phyloP scores from a whole-genome alignment of 78 protist genomes.

The Blattamonas nauphoetae region DNA sequence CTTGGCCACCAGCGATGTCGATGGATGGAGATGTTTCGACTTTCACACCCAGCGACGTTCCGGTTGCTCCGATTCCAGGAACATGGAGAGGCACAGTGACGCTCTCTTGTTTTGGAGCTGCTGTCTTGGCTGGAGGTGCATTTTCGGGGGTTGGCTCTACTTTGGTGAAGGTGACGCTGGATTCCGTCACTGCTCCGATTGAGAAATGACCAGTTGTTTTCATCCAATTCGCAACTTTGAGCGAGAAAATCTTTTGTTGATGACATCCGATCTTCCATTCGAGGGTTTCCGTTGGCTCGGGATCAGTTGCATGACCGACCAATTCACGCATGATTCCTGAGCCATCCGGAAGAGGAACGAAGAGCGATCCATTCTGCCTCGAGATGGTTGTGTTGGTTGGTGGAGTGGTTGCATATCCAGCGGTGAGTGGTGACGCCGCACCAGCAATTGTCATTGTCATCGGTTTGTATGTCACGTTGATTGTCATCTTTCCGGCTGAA shows the following conservation, averaged over 20 bases:
- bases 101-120: too few species aligned
- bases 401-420: not conserved
- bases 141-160: too few species aligned
- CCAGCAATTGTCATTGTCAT: slow-evolving; percentile 25
- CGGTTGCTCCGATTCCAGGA: not conserved
- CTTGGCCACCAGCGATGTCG: not conserved
- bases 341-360: slow-evolving; percentile 67
- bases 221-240: slow-evolving; percentile 49
- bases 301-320: slow-evolving; percentile 34
- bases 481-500: slow-evolving; percentile 1
- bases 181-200: slow-evolving; percentile 23
- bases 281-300: slow-evolving; percentile 11
- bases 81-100: too few species aligned
- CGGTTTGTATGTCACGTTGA: slow-evolving; percentile 41
- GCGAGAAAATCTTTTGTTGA: not conserved
- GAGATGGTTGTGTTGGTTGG: not conserved
- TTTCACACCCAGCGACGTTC: not conserved
- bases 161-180: too few species aligned
- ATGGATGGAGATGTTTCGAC: not conserved
- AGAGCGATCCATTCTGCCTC: slow-evolving; percentile 33
- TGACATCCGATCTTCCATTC: not conserved
- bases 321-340: slow-evolving; percentile 31
- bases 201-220: slow-evolving; percentile 43
- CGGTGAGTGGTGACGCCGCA: not conserved
- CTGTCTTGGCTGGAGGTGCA: too few species aligned